Percentiles rank a stretch among this genome's conserved stretches.
Conservation (phyloP, 352 stramenopile genomes). For the Phytophthora pinifolia region DNA sequence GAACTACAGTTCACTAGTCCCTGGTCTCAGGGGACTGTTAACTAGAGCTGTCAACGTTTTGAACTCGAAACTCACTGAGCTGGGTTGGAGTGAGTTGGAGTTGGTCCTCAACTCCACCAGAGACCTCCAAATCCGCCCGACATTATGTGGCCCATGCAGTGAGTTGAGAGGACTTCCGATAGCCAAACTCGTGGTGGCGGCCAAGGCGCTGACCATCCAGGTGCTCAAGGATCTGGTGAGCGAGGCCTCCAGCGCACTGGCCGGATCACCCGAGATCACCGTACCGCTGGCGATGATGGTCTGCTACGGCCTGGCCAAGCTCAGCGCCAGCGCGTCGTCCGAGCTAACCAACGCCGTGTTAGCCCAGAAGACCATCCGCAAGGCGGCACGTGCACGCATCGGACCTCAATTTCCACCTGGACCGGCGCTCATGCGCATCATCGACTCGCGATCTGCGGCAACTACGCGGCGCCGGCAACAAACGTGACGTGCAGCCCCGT, state of each 20-base stretch:
- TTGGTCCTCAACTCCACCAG: too few species aligned
- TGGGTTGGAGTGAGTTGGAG: too few species aligned
- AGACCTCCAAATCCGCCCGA: too few species aligned
- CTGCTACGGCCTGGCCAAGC: constrained; percentile 93
- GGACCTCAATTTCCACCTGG: constrained; percentile 96
- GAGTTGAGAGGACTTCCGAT: too few species aligned
- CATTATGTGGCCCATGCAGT: too few species aligned
- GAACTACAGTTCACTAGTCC: too few species aligned
- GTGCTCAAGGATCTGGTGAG: constrained; percentile 97
- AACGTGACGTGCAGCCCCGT: constrained; percentile 67
- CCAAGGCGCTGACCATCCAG: constrained; percentile 94
- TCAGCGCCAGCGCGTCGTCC: constrained; percentile 89
- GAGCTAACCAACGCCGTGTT: constrained; percentile 97
- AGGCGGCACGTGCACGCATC: constrained; percentile 94
- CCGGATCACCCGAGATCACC: constrained; percentile 41
- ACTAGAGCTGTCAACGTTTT: too few species aligned
- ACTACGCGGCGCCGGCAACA: constrained; percentile 40
- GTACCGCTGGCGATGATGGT: constrained; percentile 90
- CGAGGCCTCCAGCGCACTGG: constrained; percentile 33
- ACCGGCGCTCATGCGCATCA: constrained; percentile 87
- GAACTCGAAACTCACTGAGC: too few species aligned
- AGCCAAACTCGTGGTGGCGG: constrained; percentile 90
- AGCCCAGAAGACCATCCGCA: constrained; percentile 95
- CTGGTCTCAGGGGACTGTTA: too few species aligned
- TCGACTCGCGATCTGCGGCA: constrained; percentile 81